Conservation (phyloP, 371 early-diverging fungal genomes). For the Syncephalastrum monosporum region DNA sequence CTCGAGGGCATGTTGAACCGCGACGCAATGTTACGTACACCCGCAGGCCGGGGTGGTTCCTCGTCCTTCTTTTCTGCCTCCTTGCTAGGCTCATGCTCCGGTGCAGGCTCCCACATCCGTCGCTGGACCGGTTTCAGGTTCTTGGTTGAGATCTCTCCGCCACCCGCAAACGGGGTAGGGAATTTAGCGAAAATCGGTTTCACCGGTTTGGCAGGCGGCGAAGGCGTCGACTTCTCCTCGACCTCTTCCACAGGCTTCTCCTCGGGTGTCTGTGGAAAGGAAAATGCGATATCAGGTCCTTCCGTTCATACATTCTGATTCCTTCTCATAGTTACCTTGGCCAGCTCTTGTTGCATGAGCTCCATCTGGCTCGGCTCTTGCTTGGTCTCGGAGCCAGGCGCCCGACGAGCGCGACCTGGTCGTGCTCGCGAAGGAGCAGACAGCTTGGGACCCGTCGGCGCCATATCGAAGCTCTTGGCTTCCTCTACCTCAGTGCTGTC, state of each 20-base stretch:
- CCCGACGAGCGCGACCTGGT: conserved; percentile 30
- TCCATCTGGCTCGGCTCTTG: conserved; percentile 47
- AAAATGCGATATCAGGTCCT: background rate
- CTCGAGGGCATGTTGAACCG: conserved; percentile 52
- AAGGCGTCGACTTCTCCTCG: conserved; percentile 20
- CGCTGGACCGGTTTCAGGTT: conserved; percentile 44
- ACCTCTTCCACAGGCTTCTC: conserved; percentile 18
- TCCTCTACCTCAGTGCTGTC: conserved; percentile 2
- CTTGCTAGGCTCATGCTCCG: conserved; percentile 23
- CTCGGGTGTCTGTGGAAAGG: background rate
- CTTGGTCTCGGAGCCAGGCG: conserved; percentile 16
- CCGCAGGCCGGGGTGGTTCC: conserved; percentile 41
- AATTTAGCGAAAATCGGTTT: conserved; percentile 68
- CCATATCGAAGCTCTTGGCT: conserved; percentile 20
- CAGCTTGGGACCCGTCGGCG: conserved; percentile 47
- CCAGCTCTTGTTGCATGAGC: conserved; percentile 37
- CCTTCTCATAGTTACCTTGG: conserved; percentile 20
- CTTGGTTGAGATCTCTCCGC: conserved; percentile 35
- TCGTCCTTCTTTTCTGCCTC: conserved; percentile 22
- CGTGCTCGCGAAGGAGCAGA: conserved; percentile 31
- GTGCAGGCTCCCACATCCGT: conserved; percentile 42
- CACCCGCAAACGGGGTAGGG: conserved; percentile 61
- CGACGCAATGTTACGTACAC: conserved; percentile 53
- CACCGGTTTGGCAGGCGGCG: conserved; percentile 55
- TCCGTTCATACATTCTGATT: background rate